Base-by-base conservation (phyloP, 352 stramenopile species). In the Phytophthora pini region DNA sequence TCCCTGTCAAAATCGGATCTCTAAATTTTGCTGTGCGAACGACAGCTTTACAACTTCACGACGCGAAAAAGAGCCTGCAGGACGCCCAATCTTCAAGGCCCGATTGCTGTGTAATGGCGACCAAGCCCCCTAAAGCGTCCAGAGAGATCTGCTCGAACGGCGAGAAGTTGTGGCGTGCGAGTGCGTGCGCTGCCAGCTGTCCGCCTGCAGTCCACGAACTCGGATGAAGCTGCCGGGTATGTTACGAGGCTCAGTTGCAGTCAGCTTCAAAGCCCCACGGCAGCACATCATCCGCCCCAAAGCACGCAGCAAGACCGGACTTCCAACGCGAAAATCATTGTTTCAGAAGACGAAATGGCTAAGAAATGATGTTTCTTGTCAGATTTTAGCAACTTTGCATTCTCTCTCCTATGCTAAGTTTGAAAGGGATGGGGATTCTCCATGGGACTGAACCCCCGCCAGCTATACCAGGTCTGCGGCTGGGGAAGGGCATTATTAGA, bases 141-240 rank as follows among this genome's bases (percentile, higher is more conserved):
- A 75, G 61, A 72, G 44, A 65, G 51, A 68, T 75, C 47, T 57
- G 62, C 56, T 65, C 50, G 53, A 63, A 70, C 55, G 61, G 58
- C 60, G 54, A 68, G 56, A 73, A 57, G 36, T 70, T 63, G 57
- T 76, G 68, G 68, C 68, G 68, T 76, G 68, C 68, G 56, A 44
- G 46, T 72, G 54, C 67, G 61, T 75, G 67, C 56, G 40, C 22
- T 51, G 51, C 56, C 67, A 75, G 61, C 60, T 67, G 66, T 54
- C 13, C 17, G 26, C 32, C 3, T 29, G n/a, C 49, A 9, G 39
- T 34, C 41, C 47, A 52, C 9, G 52, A 59, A 39, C 26, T 11
- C 31, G 10, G 13, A 56, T 56, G 47, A 65, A 60, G 26, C 24
- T 59, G 40, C 48, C 26, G 31, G 39, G 44, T 27, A 29, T 27